phyloP scores from a whole-genome alignment of 2,329 filamentous ascomycete species.

The Aspergillus unguis region DNA sequence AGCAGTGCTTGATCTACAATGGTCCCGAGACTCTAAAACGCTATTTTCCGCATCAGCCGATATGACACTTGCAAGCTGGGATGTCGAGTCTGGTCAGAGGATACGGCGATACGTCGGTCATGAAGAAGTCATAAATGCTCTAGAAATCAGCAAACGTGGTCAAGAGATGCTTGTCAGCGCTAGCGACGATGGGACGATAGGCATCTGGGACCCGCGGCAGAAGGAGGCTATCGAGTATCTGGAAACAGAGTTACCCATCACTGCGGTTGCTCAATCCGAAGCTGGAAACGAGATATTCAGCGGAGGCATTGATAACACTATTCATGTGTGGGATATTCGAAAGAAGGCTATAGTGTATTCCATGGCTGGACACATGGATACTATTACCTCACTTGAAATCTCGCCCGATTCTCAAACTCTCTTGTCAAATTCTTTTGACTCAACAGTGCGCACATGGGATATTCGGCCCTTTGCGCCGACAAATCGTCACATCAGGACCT shows the following conservation, averaged over 20 bases:
- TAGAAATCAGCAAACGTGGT: conserved; percentile 84
- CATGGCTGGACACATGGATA: conserved; percentile 86
- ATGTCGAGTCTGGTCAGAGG: conserved; percentile 83
- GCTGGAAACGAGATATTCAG: conserved; percentile 94
- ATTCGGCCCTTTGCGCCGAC: conserved; percentile 89
- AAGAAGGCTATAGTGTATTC: conserved; percentile 87
- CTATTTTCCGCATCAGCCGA: conserved; percentile 93
- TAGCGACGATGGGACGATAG: conserved; percentile 89
- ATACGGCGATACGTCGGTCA: conserved; percentile 91
- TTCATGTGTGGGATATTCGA: conserved; percentile 93
- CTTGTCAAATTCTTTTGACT: conserved; percentile 89
- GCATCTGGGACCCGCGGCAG: conserved; percentile 90
- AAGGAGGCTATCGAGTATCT: conserved; percentile 87
- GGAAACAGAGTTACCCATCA: conserved; percentile 87
- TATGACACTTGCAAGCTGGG: conserved; percentile 91
- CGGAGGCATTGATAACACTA: conserved; percentile 94
- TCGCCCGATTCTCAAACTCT: conserved; percentile 90
- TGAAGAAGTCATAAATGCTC: conserved; percentile 89
- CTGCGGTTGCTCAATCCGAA: conserved; percentile 84
- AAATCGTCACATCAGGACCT: conserved; percentile 79
- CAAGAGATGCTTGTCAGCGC: conserved; percentile 88
- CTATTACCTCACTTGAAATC: conserved; percentile 83
- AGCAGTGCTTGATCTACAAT: conserved; percentile 87
- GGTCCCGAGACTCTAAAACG: conserved; percentile 90
- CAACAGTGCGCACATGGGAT: conserved; percentile 92